Percentiles rank a stretch among this genome's conserved stretches.
phyloP scores from a whole-genome alignment of 768 basidiomycete genomes.

The Ephemerocybe angulata region DNA sequence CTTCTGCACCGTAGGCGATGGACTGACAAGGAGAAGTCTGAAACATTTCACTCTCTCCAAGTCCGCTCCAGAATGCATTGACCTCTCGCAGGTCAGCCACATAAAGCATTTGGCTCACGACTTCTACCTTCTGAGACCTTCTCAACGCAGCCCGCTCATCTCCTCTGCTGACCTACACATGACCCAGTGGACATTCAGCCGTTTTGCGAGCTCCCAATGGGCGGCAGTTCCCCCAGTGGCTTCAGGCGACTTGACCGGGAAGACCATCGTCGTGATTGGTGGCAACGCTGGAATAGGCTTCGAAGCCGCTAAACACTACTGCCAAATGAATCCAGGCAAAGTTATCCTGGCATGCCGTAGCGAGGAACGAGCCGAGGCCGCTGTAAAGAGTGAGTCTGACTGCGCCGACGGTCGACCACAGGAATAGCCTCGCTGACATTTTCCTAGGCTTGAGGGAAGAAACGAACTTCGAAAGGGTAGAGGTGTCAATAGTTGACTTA shows the following conservation, averaged over 20 bases:
- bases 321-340: constrained; percentile 35
- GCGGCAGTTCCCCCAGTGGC: constrained; percentile 25
- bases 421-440: constrained; percentile 13
- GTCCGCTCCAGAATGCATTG: too few relatives aligned
- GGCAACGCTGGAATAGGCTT: constrained; percentile 50
- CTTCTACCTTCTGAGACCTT: too few relatives aligned
- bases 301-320: constrained; percentile 43
- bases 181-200: background rate
- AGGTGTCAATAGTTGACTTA: constrained; percentile 39
- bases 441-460: constrained; percentile 20
- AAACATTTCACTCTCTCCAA: too few relatives aligned
- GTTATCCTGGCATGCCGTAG: constrained; percentile 38
- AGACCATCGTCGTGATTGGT: constrained; percentile 45
- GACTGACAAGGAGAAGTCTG: too few relatives aligned
- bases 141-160: too few relatives aligned
- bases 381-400: constrained; percentile 28
- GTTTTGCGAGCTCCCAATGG: constrained; percentile 5
- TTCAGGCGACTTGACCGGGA: constrained; percentile 35
- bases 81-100: too few relatives aligned
- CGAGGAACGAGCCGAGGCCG: constrained; percentile 28
- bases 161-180: too few relatives aligned
- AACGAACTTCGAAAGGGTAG: constrained; percentile 31
- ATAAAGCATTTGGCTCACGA: too few relatives aligned
- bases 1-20: too few relatives aligned
- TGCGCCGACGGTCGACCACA: background rate